Conservation (phyloP, 352 stramenopile genomes). For the Phytophthora tubulina region DNA sequence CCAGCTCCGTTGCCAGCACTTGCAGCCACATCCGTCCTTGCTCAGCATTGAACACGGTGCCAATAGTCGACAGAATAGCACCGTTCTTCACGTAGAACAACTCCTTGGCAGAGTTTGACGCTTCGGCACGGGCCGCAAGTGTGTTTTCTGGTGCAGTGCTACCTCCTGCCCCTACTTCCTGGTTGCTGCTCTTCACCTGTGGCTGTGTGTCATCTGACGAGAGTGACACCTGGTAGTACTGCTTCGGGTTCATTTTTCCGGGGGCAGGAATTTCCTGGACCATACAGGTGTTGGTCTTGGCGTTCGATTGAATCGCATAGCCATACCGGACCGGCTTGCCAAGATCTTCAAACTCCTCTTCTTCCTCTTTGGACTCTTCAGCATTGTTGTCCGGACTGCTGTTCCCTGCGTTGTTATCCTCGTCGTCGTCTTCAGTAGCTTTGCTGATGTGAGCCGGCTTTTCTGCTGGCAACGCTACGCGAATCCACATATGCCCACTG, state of each 20-base stretch:
- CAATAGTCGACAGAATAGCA: slow-evolving; percentile 60
- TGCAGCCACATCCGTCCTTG: slow-evolving; percentile 72
- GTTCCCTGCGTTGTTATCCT: slow-evolving; percentile 30
- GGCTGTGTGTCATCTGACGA: slow-evolving; percentile 16
- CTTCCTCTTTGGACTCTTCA: slow-evolving; percentile 51
- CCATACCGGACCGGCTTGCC: slow-evolving; percentile 48
- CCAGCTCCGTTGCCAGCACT: slow-evolving; percentile 63
- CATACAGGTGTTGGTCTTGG: slow-evolving; percentile 82
- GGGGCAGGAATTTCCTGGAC: slow-evolving; percentile 72
- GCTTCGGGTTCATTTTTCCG: slow-evolving; percentile 64
- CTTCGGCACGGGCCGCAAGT: slow-evolving; percentile 49
- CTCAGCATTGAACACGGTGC: slow-evolving; percentile 59
- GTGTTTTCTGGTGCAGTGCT: slow-evolving; percentile 24
- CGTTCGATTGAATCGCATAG: slow-evolving; percentile 81
- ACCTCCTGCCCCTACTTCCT: slow-evolving; percentile 24
- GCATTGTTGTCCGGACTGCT: slow-evolving; percentile 37
- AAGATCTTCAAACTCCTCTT: slow-evolving; percentile 43
- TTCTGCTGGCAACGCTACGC: slow-evolving; percentile 48
- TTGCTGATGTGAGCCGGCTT: slow-evolving; percentile 16
- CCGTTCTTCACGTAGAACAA: slow-evolving; percentile 66
- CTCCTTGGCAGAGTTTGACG: slow-evolving; percentile 50
- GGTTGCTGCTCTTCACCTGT: slow-evolving; percentile 26
- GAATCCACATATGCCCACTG: slow-evolving; percentile 74
- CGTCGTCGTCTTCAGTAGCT: slow-evolving; percentile 1
- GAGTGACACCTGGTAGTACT: slow-evolving; percentile 62